Conservation (phyloP, 2,329 filamentous ascomycete species). For the Neonectria magnoliae region DNA sequence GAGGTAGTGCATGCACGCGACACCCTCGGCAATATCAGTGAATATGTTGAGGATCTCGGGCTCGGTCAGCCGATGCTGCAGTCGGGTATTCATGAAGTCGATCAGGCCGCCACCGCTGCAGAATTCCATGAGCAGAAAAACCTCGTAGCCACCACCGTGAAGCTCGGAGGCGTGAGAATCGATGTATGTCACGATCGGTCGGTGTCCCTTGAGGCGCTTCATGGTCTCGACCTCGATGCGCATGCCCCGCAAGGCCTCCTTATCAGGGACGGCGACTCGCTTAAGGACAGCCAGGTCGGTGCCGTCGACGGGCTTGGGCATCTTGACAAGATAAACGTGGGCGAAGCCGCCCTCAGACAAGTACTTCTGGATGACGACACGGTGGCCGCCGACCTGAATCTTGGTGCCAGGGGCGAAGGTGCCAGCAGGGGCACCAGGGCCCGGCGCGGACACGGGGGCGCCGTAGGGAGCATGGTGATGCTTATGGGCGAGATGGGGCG, state of each 20-base stretch:
- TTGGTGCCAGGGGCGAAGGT: slow-evolving; percentile 95
- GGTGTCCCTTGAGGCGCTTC: slow-evolving; percentile 98
- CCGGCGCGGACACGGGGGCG: slow-evolving; percentile 52
- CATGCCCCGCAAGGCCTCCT: slow-evolving; percentile 94
- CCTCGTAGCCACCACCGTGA: slow-evolving; percentile 92
- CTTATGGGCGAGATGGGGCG: slow-evolving; percentile 39
- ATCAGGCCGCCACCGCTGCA: slow-evolving; percentile 95
- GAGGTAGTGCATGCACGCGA: slow-evolving; percentile 99
- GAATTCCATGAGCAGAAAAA: slow-evolving; percentile 98
- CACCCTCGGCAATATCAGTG: slow-evolving; percentile 92
- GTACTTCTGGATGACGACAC: slow-evolving; percentile 95
- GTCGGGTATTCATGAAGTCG: slow-evolving; percentile 98
- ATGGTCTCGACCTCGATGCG: slow-evolving; percentile 99
- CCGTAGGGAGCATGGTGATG: slow-evolving; percentile 58
- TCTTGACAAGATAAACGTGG: slow-evolving; percentile 95
- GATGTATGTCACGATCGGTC: slow-evolving; percentile 96
- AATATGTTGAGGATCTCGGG: slow-evolving; percentile 98
- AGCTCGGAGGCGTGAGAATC: slow-evolving; percentile 97
- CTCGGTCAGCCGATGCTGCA: slow-evolving; percentile 96
- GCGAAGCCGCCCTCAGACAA: slow-evolving; percentile 98
- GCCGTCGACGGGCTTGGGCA: slow-evolving; percentile 80
- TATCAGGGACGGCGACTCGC: slow-evolving; percentile 95
- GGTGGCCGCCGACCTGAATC: slow-evolving; percentile 93
- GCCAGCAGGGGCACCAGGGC: slow-evolving; percentile 70
- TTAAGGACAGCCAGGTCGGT: slow-evolving; percentile 89